Evolutionary conservation across 2,329 filamentous ascomycete genomes (phyloP), one percentile per base, ranked within the genome.

Genomic region (Penicillium sp.): DNA sequence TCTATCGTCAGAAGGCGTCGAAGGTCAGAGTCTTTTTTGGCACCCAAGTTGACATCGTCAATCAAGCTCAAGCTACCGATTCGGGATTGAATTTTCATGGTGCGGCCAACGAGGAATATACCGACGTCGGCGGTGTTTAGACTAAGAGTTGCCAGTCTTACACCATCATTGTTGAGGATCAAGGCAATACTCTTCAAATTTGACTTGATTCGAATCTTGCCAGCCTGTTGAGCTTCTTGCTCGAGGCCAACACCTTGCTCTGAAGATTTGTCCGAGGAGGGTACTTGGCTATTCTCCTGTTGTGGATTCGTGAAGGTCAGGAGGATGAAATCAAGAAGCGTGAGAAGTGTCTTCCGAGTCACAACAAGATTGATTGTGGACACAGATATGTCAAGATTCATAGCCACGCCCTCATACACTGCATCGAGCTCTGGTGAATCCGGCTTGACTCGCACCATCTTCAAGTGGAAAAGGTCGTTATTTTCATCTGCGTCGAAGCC

Each of bases 301-400:
- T 76, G 77, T 6, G 77, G 78, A 52, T 77, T 82, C 1, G 91
- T 85, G 61, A 99, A 99, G 0, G 93, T 99, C 36, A 90, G 78
- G 13, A 98, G 81, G 32, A 96, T 84, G 61, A 98, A 99, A 66
- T 99, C 93, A 38, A 98, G 73, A 1, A 99, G 73, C 0, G 91
- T 98, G 45, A 99, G 76, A 3, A 98, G 74, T 0, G 94, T 98
- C 69, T 86, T 91, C 55, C 94, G 79, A 0, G 94, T 99, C 7
- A 99, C 90, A 32, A 98, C 83, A 24, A 98, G 69, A 64, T 97
- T 97, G 72, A 99, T 95, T 0, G 93, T 98, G 0, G 93, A 96
- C 9, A 99, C 84, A 0, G 84, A 83, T 1, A 93, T 85, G 51
- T 94, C 89, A 39, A 99, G 79, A 59, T 98, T 96, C 27, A 86